Evolutionary conservation across 2,329 filamentous ascomycete genomes (phyloP).

Genomic region (Colletotrichum phormii): DNA sequence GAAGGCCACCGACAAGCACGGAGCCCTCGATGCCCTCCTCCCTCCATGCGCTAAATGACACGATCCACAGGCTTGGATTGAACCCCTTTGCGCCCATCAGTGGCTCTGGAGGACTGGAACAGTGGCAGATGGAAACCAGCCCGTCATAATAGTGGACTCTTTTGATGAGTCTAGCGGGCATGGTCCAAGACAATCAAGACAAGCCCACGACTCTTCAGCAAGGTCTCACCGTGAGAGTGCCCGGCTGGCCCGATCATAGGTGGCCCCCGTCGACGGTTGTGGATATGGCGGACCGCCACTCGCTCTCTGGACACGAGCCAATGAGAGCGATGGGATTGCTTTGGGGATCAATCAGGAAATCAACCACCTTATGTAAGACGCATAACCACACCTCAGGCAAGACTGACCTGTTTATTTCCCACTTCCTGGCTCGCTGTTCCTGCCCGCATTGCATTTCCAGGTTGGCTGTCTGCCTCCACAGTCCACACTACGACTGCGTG

Average conservation of each 20-base stretch:
- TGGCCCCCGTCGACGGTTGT: not conserved
- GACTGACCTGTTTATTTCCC: not conserved
- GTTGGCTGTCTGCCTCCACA: not conserved
- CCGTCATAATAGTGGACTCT: slow-evolving; percentile 29
- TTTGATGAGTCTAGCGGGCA: not conserved
- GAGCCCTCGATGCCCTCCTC: not conserved
- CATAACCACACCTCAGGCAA: not conserved
- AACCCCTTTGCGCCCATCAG: not conserved
- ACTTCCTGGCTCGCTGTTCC: not conserved
- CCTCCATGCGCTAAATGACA: not conserved
- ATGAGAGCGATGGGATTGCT: not conserved
- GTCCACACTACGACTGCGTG: no score
- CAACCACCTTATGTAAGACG: slow-evolving; percentile 23
- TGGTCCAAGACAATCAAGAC: slow-evolving; percentile 14
- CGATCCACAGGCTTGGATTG: not conserved
- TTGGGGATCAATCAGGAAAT: not conserved
- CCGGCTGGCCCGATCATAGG: slow-evolving; percentile 31
- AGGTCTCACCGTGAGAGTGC: slow-evolving; percentile 24
- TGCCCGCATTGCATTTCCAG: not conserved
- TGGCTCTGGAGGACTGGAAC: not conserved
- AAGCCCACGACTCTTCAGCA: slow-evolving; percentile 19
- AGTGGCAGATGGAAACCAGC: not conserved
- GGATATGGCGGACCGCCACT: slow-evolving; percentile 1
- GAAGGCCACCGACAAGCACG: not conserved
- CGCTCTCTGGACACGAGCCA: not conserved